Base-by-base conservation (phyloP, 805 yeast genomes). In the Ogataea wickerhamii region DNA sequence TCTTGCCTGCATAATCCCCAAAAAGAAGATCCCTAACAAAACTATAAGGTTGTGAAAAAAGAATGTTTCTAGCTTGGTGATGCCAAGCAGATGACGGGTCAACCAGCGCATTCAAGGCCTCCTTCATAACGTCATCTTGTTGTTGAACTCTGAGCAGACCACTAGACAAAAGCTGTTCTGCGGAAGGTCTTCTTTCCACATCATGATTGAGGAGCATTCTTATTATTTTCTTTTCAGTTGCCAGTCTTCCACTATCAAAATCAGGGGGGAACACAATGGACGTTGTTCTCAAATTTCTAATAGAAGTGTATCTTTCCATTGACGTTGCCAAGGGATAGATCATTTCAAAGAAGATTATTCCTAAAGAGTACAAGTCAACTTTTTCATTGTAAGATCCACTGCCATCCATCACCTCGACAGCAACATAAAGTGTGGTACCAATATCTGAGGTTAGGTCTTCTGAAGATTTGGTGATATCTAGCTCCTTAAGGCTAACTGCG, bases 331-430 rank as follows among this genome's bases (percentile, higher is more conserved):
- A 70, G 1, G 81, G 71, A 56, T 80, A 87, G 20, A 87, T 75
- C 98, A 93, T 93, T 57, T 93, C 98, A 58, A 93, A 93, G 55
- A 93, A 87, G 1, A 93, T 93, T 24, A 93, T 78, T 3, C 99
- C 99, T 28, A 93, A 64, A 0, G 98, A 88, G 58, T 88, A 93
- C 84, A 93, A 82, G 58, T 93, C 99, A 26, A 93, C 95, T 50
- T 93, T 93, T 47, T 86, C 96, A 56, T 91, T 82, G 58, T 93
- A 93, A n/a, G 73, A 67, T 3, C 82, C 82, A 30, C 68, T 70
- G 1, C 93, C 93, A 13, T 74, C 69, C 6, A 85, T 67, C 0
- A 91, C 91, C 56, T 93, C 98, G 13, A 78, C 76, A 0, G 98
- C 98, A 32, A 91, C 93, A 55, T 93, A 93, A 22, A 91, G 72